Percentiles rank a stretch among this genome's conserved stretches.
phyloP scores from a whole-genome alignment of 305 asterid species.

The Salvia sclarea region DNA sequence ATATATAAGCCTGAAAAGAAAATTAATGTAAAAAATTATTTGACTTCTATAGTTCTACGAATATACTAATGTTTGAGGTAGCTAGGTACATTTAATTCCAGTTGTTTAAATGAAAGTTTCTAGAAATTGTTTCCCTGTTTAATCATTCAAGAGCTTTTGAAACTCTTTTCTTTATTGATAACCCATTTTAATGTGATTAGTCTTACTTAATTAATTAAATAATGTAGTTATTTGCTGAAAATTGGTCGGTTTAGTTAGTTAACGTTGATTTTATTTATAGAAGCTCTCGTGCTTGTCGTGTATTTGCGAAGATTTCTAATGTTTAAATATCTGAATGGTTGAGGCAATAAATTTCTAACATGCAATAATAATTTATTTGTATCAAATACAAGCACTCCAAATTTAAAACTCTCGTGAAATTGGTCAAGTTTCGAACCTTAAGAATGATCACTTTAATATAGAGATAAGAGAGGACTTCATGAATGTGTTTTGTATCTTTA shows the following conservation, averaged over 20 bases:
- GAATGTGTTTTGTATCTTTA: no score
- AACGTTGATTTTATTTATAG: background rate
- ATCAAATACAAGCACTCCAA: no score
- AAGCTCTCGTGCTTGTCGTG: background rate
- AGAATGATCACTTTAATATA: no score
- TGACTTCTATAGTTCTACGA: background rate
- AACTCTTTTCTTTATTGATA: background rate
- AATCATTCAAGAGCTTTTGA: background rate
- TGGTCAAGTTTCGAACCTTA: no score
- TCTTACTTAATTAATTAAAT: background rate
- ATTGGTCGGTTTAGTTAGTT: background rate
- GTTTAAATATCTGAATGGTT: no score
- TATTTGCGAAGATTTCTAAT: background rate
- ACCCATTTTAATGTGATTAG: background rate
- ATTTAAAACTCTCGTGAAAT: no score
- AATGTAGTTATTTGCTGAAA: background rate
- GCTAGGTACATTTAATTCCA: background rate
- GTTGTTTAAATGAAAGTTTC: background rate
- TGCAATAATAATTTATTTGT: no score
- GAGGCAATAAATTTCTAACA: no score
- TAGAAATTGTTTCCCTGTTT: background rate
- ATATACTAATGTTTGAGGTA: background rate
- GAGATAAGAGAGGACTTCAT: background rate
- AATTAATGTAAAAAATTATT: background rate
- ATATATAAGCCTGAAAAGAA: conserved; percentile 6